Conservation (phyloP, 257 asterid species). For the Salvia miltiorrhiza region DNA sequence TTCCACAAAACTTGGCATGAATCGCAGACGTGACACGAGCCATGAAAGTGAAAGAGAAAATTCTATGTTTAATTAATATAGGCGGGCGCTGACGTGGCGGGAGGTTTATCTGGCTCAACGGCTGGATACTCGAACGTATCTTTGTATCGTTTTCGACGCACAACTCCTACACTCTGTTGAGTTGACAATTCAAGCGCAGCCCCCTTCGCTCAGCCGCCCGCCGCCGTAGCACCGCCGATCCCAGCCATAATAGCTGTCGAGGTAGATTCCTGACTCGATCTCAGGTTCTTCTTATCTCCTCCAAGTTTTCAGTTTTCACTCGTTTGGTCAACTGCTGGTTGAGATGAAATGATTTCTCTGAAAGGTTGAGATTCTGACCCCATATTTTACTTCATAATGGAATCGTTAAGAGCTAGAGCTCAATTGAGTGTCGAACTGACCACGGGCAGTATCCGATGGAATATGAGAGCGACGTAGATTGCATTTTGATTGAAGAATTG, state of each 20-base stretch:
- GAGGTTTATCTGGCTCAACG: not conserved
- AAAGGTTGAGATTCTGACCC: not conserved
- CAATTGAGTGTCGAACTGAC: not conserved
- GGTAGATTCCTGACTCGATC: conserved; percentile 2
- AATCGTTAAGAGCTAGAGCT: not conserved
- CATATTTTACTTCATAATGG: not conserved
- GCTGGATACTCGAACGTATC: not conserved
- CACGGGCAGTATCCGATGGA: not conserved
- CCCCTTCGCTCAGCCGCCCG: not conserved
- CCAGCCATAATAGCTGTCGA: not conserved
- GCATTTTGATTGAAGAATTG: not conserved
- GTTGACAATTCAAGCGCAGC: not conserved
- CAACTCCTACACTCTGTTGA: not conserved
- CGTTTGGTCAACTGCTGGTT: conserved; percentile 4
- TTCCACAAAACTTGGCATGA: no score
- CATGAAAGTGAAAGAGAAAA: not conserved
- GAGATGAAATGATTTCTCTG: not conserved
- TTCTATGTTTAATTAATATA: not conserved
- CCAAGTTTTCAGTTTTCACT: not conserved
- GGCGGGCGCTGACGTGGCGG: conserved; percentile 13
- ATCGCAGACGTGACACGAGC: not conserved
- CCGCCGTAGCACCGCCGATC: not conserved
- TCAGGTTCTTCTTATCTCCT: not conserved
- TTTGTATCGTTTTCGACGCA: not conserved
- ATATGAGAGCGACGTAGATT: not conserved